phyloP scores from a whole-genome alignment of 768 basidiomycete species.

The Auriscalpium microsporum region DNA sequence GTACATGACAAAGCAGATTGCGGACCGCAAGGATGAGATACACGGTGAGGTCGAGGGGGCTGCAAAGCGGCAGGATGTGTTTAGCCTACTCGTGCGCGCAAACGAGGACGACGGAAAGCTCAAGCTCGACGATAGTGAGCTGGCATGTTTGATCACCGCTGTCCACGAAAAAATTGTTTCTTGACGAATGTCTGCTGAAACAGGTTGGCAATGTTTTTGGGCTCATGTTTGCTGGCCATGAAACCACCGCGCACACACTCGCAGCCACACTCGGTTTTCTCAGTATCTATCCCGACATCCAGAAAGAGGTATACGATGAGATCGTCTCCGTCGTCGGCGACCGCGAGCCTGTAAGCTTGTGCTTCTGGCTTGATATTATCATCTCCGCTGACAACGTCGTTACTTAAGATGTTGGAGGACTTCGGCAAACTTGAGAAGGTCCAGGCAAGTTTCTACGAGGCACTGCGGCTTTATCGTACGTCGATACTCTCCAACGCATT shows the following conservation, averaged over 20 bases:
- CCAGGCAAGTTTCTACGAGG: constrained; percentile 24
- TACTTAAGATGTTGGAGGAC: constrained; percentile 20
- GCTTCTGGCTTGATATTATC: too few relatives aligned
- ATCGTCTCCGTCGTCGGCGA: constrained; percentile 19
- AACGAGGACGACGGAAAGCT: constrained; percentile 6
- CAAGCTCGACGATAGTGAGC: constrained; percentile 3
- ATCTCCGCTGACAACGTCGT: neutral
- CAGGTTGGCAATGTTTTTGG: constrained; percentile 15
- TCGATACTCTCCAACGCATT: too few relatives aligned
- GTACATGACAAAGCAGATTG: constrained; percentile 7
- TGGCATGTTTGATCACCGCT: constrained; percentile 2
- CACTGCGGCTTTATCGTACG: constrained; percentile 27
- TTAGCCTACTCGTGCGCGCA: constrained; percentile 12
- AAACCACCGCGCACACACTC: constrained; percentile 27
- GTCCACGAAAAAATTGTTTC: too few relatives aligned
- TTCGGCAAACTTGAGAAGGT: constrained; percentile 23
- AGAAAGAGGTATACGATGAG: constrained; percentile 26
- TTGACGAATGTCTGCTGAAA: too few relatives aligned
- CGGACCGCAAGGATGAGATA: constrained; percentile 8
- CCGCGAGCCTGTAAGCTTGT: constrained; percentile 15
- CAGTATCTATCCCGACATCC: constrained; percentile 22
- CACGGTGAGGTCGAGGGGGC: neutral
- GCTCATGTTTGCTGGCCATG: neutral
- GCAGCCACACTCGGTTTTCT: constrained; percentile 27
- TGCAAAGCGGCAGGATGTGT: neutral